A percentile compares a stretch with the other conserved stretches of the same genome.
Conservation (phyloP, 2,329 filamentous ascomycete genomes). For the Thelonectria olida region DNA sequence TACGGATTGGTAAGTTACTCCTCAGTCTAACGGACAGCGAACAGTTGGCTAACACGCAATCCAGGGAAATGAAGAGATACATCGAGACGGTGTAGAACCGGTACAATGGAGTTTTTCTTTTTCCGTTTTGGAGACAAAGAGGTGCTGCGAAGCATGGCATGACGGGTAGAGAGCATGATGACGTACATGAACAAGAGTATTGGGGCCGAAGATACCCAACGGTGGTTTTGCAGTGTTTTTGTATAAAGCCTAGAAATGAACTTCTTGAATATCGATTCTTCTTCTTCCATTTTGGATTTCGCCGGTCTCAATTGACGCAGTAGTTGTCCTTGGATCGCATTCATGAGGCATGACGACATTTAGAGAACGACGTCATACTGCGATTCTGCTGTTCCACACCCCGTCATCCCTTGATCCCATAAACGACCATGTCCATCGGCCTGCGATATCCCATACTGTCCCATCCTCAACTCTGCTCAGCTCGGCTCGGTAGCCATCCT, state of each 20-base stretch:
- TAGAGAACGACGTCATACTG: no score
- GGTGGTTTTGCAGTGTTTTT: slow-evolving; percentile 1
- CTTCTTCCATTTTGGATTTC: neutral
- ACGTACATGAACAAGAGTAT: slow-evolving; percentile 12
- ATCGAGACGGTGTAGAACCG: slow-evolving; percentile 72
- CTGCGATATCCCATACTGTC: no score
- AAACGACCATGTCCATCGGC: no score
- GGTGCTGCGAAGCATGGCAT: slow-evolving; percentile 26
- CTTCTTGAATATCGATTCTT: no score
- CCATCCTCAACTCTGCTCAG: no score
- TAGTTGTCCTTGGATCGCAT: no score
- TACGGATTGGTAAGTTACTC: slow-evolving; percentile 84
- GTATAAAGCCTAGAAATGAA: neutral
- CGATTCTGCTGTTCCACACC: no score
- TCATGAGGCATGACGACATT: no score
- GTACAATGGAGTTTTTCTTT: slow-evolving; percentile 25
- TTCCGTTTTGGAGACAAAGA: neutral
- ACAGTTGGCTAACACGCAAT: slow-evolving; percentile 27
- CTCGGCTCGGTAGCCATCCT: no score
- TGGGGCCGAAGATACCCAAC: slow-evolving; percentile 34
- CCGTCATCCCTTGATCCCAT: no score
- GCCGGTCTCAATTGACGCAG: no score
- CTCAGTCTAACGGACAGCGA: neutral
- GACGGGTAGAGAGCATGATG: slow-evolving; percentile 3
- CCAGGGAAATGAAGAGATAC: slow-evolving; percentile 79